Conservation (phyloP, 2,329 filamentous ascomycete species). For the Trichoderma hamatum region DNA sequence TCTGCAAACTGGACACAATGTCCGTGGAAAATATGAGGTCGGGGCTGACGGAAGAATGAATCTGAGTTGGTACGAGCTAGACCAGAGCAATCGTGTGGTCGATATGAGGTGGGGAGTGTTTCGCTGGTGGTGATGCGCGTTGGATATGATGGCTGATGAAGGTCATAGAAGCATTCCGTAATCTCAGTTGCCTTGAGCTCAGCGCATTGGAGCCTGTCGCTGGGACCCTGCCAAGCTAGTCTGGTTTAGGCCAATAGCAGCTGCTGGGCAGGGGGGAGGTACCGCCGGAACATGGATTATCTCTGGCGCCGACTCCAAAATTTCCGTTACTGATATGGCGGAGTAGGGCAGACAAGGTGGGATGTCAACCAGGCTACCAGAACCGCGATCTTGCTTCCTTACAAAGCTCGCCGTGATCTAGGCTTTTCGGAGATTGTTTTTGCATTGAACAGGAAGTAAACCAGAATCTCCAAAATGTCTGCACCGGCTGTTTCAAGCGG, state of each 20-base stretch:
- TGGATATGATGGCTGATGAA: constrained; percentile 38
- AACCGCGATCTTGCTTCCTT: constrained; percentile 36
- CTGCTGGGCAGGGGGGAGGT: constrained; percentile 28
- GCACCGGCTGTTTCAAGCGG: constrained; percentile 45
- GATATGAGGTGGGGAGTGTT: not conserved
- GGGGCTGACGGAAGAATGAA: not conserved
- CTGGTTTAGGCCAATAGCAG: constrained; percentile 30
- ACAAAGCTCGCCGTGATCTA: constrained; percentile 39
- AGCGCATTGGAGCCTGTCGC: constrained; percentile 36
- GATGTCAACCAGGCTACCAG: constrained; percentile 41
- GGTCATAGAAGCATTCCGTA: constrained; percentile 45
- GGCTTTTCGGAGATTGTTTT: constrained; percentile 34
- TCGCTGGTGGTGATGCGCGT: constrained; percentile 23
- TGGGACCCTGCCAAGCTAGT: constrained; percentile 33
- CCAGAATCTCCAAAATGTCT: constrained; percentile 52
- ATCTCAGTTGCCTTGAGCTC: constrained; percentile 48
- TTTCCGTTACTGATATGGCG: constrained; percentile 41
- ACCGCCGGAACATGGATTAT: constrained; percentile 45
- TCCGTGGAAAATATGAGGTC: not conserved
- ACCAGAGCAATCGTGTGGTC: not conserved
- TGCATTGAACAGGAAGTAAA: constrained; percentile 19
- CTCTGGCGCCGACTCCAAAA: constrained; percentile 46
- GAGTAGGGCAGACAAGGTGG: constrained; percentile 47
- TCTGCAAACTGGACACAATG: constrained; percentile 36
- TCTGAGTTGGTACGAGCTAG: not conserved